Percentiles rank a stretch among this genome's conserved stretches.
Evolutionary conservation across 176 grass and related monocot species (phyloP).

Genomic region (Paspalum notatum): DNA sequence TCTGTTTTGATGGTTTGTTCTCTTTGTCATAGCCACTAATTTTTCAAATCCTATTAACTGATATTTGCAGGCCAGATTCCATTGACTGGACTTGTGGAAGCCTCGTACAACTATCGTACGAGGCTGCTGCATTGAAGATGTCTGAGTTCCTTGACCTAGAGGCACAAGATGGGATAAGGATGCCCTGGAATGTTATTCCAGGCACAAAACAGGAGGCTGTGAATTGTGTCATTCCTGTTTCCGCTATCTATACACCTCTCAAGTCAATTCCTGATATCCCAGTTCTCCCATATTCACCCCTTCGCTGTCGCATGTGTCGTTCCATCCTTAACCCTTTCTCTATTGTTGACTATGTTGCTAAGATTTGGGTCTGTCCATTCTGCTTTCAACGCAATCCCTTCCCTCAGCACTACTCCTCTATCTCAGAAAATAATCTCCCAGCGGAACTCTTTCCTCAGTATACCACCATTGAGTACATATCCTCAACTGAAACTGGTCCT

Average conservation of each 20-base stretch:
- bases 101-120: conserved; percentile 14
- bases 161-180: conserved; percentile 73
- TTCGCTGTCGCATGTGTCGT: conserved; percentile 85
- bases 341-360: conserved; percentile 76
- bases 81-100: background rate
- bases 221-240: conserved; percentile 73
- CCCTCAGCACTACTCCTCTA: conserved; percentile 62
- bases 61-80: conserved; percentile 34
- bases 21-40: background rate
- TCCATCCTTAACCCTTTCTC: conserved; percentile 88
- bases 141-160: conserved; percentile 84
- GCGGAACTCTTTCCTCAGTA: conserved; percentile 76
- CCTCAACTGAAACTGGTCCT: conserved; percentile 56
- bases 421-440: conserved; percentile 69
- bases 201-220: conserved; percentile 68
- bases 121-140: conserved; percentile 55
- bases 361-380: conserved; percentile 59
- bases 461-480: conserved; percentile 79
- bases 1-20: background rate
- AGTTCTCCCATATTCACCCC: conserved; percentile 75
- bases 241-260: conserved; percentile 82
- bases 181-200: conserved; percentile 95
- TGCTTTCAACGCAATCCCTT: conserved; percentile 85
- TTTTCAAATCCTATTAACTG: conserved; percentile 22
- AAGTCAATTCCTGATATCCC: conserved; percentile 58